phyloP scores from a whole-genome alignment of 2,329 filamentous ascomycete species.

The Talaromyces sp. region DNA sequence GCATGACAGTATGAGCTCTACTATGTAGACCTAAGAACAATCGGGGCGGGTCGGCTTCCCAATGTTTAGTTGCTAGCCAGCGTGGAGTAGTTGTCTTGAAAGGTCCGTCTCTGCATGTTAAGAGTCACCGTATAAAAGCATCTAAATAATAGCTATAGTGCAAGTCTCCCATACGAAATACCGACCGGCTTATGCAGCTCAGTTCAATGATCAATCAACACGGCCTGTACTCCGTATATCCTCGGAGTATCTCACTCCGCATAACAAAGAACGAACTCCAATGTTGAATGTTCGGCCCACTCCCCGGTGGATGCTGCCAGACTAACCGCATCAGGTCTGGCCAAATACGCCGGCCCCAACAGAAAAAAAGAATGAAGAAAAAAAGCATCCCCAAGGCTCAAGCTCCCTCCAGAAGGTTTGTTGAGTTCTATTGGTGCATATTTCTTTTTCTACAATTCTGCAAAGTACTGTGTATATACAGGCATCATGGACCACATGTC shows the following conservation, averaged over 20 bases:
- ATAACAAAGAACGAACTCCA: background rate
- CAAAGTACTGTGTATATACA: background rate
- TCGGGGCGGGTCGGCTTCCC: background rate
- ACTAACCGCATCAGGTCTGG: background rate
- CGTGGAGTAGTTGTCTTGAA: background rate
- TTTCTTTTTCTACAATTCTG: background rate
- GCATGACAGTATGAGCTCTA: background rate
- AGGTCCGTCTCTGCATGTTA: background rate
- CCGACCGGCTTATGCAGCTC: no score
- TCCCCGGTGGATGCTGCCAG: background rate
- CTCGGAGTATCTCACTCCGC: conserved; percentile 1
- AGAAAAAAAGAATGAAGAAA: background rate
- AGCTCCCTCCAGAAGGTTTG: background rate
- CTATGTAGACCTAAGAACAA: conserved; percentile 6
- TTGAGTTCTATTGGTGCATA: background rate
- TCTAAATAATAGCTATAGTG: no score
- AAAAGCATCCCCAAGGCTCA: background rate
- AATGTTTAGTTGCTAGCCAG: background rate
- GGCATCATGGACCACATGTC: background rate
- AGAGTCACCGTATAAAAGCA: no score
- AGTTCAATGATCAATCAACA: no score
- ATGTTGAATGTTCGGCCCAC: background rate
- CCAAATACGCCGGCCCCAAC: background rate
- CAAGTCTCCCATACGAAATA: no score
- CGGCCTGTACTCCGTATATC: no score